These are phyloP conservation scores for Cytospora schulzeri DNA, from an alignment of 2,329 filamentous ascomycete genomes.

Conservation along the genomic window DNA sequence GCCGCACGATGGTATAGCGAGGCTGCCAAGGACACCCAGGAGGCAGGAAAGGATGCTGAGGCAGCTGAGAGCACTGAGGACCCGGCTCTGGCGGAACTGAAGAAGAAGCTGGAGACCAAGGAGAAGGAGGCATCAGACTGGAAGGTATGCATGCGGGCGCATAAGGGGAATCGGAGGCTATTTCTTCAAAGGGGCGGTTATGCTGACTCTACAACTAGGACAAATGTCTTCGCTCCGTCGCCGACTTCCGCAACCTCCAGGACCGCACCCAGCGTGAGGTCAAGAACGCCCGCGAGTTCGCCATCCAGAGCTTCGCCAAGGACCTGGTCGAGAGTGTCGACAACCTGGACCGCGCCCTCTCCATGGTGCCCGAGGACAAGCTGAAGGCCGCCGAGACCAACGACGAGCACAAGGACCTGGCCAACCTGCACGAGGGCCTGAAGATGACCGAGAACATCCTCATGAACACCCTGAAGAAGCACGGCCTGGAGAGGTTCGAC, in stretches of 20 bases:
- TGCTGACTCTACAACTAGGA: slow-evolving; percentile 60
- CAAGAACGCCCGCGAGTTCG: slow-evolving; percentile 84
- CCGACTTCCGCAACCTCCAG: slow-evolving; percentile 97
- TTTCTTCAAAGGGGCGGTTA: neutral
- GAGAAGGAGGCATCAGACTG: slow-evolving; percentile 66
- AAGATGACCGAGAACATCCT: slow-evolving; percentile 94
- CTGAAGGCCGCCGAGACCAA: slow-evolving; percentile 55
- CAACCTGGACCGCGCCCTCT: slow-evolving; percentile 92
- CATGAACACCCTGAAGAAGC: slow-evolving; percentile 86
- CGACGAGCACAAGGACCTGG: slow-evolving; percentile 69
- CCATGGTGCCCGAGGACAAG: slow-evolving; percentile 75
- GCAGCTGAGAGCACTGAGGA: slow-evolving; percentile 31
- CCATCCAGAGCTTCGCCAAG: slow-evolving; percentile 92
- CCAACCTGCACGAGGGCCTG: slow-evolving; percentile 81
- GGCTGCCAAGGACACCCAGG: slow-evolving; percentile 34
- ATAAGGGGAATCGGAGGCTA: neutral
- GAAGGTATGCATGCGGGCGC: slow-evolving; percentile 71
- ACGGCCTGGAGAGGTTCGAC: slow-evolving; percentile 88
- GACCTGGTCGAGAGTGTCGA: slow-evolving; percentile 95
- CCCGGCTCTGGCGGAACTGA: slow-evolving; percentile 45
- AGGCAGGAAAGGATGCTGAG: slow-evolving; percentile 33
- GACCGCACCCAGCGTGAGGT: slow-evolving; percentile 91
- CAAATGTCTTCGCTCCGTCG: slow-evolving; percentile 89
- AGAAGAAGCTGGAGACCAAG: slow-evolving; percentile 56
- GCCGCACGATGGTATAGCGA: slow-evolving; percentile 52